Evolutionary conservation across 345 rosid species (phyloP), one percentile per base, ranked within the genome.

Genomic region (Physaria fendleri): DNA sequence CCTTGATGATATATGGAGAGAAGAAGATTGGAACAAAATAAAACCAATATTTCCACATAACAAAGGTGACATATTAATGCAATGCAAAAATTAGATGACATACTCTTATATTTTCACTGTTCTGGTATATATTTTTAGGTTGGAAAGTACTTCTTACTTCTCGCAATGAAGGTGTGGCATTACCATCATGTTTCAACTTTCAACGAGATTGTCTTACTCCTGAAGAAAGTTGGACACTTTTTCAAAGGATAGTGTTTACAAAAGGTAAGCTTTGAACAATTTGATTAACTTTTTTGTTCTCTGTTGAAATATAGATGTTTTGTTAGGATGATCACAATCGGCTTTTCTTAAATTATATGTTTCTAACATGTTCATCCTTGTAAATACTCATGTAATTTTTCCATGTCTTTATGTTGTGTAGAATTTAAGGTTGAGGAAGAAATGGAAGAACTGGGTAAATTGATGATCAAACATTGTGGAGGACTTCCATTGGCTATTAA

Each of bases 121-220:
- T 32, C 3, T 4, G 27, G 27, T 32, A 32, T 32, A 0, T 10
- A 1, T 10, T 25, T 37, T 3, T 33, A 0, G 44, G 65, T 5
- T 78, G 79, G 64, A 81, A 72, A 49, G 52, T 82, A 35, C 32
- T 82, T 56, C 51, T 77, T 17, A 82, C 82, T 0, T 71, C 84
- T 30, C 78, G 78, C 2, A 66, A 77, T 3, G 69, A 9, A 23
- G 71, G 70, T 2, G 50, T 82, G 1, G 82, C 64, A 1, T 13
- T 56, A 4, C 7, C 17, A 9, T 59, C 67, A 1, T 45, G 64
- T 17, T 10, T 48, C 42, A 16, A 11, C 18, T 47, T 66, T 6
- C 55, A 59, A 23, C 69, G 59, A 30, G 4, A n/a, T 0, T 54
- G 33, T 17, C 48, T 77, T 25, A 59, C 65, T 0, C 60, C 11